A percentile compares a stretch with the other conserved stretches of the same genome.
These are phyloP conservation scores for Lobulomyces angularis DNA, from an alignment of 192 early-diverging fungal species.

Conservation along the genomic window DNA sequence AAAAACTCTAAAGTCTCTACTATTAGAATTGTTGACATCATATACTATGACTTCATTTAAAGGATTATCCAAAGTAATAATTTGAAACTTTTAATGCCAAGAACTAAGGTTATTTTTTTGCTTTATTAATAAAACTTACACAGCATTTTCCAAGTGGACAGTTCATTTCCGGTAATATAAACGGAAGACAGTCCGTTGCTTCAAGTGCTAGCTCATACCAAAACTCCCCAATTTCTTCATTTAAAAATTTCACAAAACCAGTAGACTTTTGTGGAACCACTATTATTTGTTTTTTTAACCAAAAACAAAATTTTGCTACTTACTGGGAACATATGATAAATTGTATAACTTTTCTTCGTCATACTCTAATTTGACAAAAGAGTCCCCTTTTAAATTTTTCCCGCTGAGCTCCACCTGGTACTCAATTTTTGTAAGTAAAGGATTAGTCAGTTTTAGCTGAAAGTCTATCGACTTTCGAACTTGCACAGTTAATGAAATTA, in stretches of 20 bases:
- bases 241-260: constrained; percentile 25
- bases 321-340: constrained; percentile 27
- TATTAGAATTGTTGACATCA: constrained; percentile 14
- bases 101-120: too few species aligned
- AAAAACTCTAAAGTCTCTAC: constrained; percentile 23
- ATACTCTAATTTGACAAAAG: constrained; percentile 10
- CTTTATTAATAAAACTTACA: constrained; percentile 10
- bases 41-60: constrained; percentile 11
- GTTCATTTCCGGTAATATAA: constrained; percentile 17
- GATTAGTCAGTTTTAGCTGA: constrained; percentile 28
- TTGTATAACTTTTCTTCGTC: constrained; percentile 18
- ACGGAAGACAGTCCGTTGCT: constrained; percentile 22
- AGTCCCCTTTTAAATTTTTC: constrained; percentile 14
- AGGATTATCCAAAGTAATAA: constrained; percentile 1
- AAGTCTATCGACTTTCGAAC: constrained; percentile 16
- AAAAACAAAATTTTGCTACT: too few species aligned
- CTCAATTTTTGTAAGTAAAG: constrained; percentile 12
- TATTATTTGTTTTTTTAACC: constrained; percentile 1
- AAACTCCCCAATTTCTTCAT: constrained; percentile 32
- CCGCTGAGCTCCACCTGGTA: constrained; percentile 19
- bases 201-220: constrained; percentile 32
- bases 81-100: too few species aligned
- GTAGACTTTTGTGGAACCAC: constrained; percentile 12
- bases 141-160: constrained; percentile 32
- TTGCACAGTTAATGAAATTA: constrained; percentile 12